Evolutionary conservation across 2,329 filamentous ascomycete genomes (phyloP), one percentile per base, ranked within the genome.

Genomic region (Xylariomycetidae sp.): DNA sequence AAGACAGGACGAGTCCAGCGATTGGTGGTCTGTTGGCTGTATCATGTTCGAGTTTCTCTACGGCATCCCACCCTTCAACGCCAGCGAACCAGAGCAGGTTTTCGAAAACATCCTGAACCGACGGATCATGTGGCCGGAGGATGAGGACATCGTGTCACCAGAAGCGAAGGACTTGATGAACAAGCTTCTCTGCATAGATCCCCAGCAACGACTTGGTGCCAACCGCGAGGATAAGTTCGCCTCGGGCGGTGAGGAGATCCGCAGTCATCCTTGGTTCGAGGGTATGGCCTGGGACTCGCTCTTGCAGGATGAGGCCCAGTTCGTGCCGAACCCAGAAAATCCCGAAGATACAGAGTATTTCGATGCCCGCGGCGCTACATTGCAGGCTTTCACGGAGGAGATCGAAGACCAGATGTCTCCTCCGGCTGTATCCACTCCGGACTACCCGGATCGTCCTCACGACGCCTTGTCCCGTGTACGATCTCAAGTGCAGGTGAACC

Each of bases 11-110:
- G 90, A 96, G 59, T 92, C 90, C 47, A 96, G 92, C 55, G 92
- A 98, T 77, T 98, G 92, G 92, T 98, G 92, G 92, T 96, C 92
- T 15, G 73, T 98, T n/a, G 92, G 92, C 1, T 98, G 93, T 58
- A 96, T 98, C 48, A 67, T 96, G 60, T 98, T 95, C 51, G 92
- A 98, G 53, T 95, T 95, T 46, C 66, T 98, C 3, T 96, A 86
- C 53, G 92, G 92, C 1, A 82, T 86, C 37, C 92, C 92, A 1
- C 92, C 92, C 1, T 98, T 98, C 59, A 88, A 96, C 57, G 92
- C 87, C 1, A 69, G 73, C 14, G 88, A 89, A 29, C 87, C 92
- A 0, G 92, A 98, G 49, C 74, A 92, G 48, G 92, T 98, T 1
- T 98, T 98, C 53, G 86, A 95, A 49, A 98, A 98, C 50, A 98